Evolutionary conservation across 176 grass and related monocot genomes (phyloP).

Genomic region (Musa schizocarpa): DNA sequence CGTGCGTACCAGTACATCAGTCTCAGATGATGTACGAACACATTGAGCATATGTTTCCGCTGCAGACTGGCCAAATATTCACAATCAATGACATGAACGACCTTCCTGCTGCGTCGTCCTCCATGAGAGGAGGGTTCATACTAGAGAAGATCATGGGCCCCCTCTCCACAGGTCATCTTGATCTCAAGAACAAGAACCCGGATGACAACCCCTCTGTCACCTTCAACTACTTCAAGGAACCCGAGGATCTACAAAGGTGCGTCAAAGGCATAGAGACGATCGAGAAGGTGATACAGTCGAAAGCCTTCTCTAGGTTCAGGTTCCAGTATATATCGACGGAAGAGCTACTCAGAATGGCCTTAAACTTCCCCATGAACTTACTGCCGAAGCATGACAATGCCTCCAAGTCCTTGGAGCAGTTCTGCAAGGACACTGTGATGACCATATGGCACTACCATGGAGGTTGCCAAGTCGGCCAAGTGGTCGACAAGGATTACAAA

Average conservation of each 20-base stretch:
- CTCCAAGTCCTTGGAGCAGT: neutral
- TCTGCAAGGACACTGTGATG: constrained; percentile 4
- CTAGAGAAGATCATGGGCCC: constrained; percentile 66
- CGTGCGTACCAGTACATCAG: no score
- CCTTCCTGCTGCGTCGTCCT: neutral
- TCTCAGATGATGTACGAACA: no score
- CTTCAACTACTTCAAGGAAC: constrained; percentile 82
- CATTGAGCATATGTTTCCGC: neutral
- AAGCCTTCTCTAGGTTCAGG: constrained; percentile 6
- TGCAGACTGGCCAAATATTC: neutral
- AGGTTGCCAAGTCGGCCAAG: constrained; percentile 1
- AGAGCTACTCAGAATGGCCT: neutral
- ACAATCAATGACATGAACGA: neutral
- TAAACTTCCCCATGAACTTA: neutral
- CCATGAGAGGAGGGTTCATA: constrained; percentile 58
- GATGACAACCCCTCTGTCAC: constrained; percentile 56
- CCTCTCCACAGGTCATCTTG: constrained; percentile 47
- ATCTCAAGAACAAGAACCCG: constrained; percentile 48
- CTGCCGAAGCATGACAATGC: neutral
- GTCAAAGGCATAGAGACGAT: constrained; percentile 56
- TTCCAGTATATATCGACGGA: neutral
- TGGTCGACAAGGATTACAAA: constrained; percentile 3
- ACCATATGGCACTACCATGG: constrained; percentile 18
- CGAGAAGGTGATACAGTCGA: constrained; percentile 26
- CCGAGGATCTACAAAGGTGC: constrained; percentile 51